Evolutionary conservation across 2,329 filamentous ascomycete genomes (phyloP).

Genomic region (Penicillium thymicola): DNA sequence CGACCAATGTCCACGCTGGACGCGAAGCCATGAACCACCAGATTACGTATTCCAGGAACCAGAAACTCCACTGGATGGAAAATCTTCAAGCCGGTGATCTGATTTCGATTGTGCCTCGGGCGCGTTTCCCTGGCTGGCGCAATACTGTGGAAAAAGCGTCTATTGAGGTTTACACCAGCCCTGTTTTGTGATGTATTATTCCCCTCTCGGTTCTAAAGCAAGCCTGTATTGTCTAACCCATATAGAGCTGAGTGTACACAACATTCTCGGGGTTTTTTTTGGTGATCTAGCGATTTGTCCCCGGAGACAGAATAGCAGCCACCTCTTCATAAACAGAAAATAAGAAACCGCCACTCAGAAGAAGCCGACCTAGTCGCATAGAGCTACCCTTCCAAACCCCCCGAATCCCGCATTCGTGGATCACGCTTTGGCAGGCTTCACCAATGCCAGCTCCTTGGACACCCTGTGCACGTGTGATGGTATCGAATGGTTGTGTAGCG

Average conservation of each 20-base stretch:
- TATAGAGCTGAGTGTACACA: background rate
- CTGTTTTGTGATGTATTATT: background rate
- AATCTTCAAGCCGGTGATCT: slow-evolving; percentile 1
- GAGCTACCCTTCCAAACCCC: slow-evolving; percentile 67
- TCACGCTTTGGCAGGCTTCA: too few relatives aligned
- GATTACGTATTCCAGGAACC: background rate
- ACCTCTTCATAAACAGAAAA: slow-evolving; percentile 62
- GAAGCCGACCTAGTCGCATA: slow-evolving; percentile 62
- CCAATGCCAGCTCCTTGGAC: too few relatives aligned
- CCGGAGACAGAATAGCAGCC: slow-evolving; percentile 47
- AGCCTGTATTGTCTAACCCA: background rate
- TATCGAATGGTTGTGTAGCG: slow-evolving; percentile 17
- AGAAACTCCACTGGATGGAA: background rate
- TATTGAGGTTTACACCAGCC: slow-evolving; percentile 8
- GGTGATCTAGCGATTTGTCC: slow-evolving; percentile 4
- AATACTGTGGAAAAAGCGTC: slow-evolving; percentile 5
- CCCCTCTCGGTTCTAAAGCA: background rate
- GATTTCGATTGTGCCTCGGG: slow-evolving; percentile 4
- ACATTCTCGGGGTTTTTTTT: background rate
- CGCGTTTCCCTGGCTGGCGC: slow-evolving; percentile 4
- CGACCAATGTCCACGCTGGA: slow-evolving; percentile 8
- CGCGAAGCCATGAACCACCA: background rate
- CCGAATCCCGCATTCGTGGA: slow-evolving; percentile 51
- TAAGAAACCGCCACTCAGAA: slow-evolving; percentile 65
- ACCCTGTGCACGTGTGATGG: too few relatives aligned